These are phyloP conservation scores for Apiospora aurea DNA, from an alignment of 2,329 filamentous ascomycete genomes.

Conservation along the genomic window DNA sequence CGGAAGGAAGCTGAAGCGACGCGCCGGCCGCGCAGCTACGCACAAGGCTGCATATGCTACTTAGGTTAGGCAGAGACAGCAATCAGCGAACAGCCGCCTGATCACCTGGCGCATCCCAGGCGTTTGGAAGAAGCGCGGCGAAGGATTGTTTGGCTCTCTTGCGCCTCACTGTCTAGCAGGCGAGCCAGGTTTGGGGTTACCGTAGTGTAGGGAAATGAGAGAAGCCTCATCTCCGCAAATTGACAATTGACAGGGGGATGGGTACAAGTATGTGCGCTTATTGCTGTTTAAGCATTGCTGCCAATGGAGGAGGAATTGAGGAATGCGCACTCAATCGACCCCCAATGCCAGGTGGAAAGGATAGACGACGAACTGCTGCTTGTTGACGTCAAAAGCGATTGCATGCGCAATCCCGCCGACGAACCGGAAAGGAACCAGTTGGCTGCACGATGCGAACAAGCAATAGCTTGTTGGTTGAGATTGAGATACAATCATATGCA, in stretches of 20 bases:
- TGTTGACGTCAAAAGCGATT: background rate
- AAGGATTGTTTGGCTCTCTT: background rate
- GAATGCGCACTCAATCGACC: background rate
- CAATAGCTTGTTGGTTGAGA: constrained; percentile 8
- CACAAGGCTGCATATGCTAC: constrained; percentile 9
- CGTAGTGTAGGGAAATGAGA: constrained; percentile 1
- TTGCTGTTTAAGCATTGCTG: constrained; percentile 12
- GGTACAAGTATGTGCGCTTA: background rate
- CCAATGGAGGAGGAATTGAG: background rate
- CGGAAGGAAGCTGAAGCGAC: background rate
- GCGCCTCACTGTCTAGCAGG: background rate
- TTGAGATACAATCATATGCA: constrained; percentile 5
- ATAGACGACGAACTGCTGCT: background rate
- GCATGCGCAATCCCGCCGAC: background rate
- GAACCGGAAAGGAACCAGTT: background rate
- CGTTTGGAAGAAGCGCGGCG: constrained; percentile 1
- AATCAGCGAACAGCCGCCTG: background rate
- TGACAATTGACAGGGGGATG: constrained; percentile 16
- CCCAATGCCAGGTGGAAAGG: background rate
- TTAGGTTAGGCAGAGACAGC: background rate
- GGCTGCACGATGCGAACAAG: background rate
- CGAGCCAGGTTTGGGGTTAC: background rate
- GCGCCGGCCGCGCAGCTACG: background rate
- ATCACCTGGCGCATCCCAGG: constrained; percentile 3
- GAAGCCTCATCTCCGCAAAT: constrained; percentile 9